Evolutionary conservation across 1,139 yeast species (phyloP), one percentile per base, ranked within the genome.

Genomic region (Taiozyma sp.): DNA sequence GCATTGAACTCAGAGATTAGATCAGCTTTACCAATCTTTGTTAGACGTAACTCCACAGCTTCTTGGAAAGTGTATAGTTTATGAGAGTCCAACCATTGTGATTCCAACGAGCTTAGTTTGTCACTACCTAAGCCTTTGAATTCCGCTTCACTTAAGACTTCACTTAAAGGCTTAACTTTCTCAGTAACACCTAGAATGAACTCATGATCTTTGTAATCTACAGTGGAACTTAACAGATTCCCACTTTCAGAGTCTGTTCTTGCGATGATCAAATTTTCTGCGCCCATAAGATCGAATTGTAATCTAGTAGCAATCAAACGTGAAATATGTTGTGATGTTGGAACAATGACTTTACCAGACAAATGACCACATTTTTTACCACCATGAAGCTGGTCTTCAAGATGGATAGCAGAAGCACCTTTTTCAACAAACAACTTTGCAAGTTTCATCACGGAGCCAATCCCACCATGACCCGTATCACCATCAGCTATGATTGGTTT

Each of bases 391-490:
- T 81, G 85, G 63, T 82, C 87, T 57, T 82, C 87, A 32, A 81
- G 66, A 62, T 82, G 87, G 47, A 82, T 78, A 44, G 80, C 86
- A 12, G 87, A 83, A 3, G 86, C 86, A 24, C 87, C 87, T 27
- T 76, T 71, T 63, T 83, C 87, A 22, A 83, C 85, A 67, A 82
- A 83, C 49, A 81, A 63, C 63, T 83, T 83, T 42, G 86, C 83
- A 46, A 80, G 66, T 62, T 82, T 82, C 83, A 81, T 80, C 22
- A 82, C 83, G 0, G 86, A 76, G 3, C 84, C 80, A 22, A 77
- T 69, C 22, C 87, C 85, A n/a, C 87, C 87, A 62, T 81, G 85
- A 10, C 87, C 87, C 60, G 84, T 82, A 57, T 82, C 87, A 10
- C 79, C 87, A 61, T 82, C 87, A 6, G 87, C 87, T 58, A 82